Conservation (phyloP, 768 basidiomycete genomes). For the Suillus subluteus region DNA sequence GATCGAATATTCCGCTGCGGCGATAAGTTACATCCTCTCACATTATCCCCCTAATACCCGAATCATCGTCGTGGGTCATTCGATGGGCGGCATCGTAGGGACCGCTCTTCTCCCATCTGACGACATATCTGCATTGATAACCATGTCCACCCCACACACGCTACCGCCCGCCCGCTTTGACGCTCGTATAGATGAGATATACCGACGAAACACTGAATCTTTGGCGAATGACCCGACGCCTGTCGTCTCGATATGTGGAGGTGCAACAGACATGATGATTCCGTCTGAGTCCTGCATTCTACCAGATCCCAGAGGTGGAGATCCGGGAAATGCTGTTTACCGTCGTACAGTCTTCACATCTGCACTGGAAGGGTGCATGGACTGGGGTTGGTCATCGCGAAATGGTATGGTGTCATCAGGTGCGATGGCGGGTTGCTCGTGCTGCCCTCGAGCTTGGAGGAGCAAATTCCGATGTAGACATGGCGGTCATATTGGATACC, state of each 20-base stretch:
- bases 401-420: conserved; percentile 99
- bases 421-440: conserved; percentile 86
- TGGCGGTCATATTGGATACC: conserved; percentile 50
- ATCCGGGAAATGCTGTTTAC: conserved; percentile 33
- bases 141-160: conserved; percentile 94
- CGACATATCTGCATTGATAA: conserved; percentile 78
- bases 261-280: conserved; percentile 89
- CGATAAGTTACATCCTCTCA: conserved; percentile 79
- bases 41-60: conserved; percentile 65
- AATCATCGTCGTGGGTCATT: conserved; percentile 87
- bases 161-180: conserved; percentile 91
- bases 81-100: conserved; percentile 96
- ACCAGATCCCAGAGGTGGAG: conserved; percentile 25
- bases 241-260: conserved; percentile 87
- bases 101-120: conserved; percentile 71
- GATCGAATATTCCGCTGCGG: conserved; percentile 69
- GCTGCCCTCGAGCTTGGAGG: conserved; percentile 70
- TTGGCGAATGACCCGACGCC: conserved; percentile 57
- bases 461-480: conserved; percentile 27
- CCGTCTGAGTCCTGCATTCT: conserved; percentile 88
- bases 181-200: conserved; percentile 75
- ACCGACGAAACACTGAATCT: conserved; percentile 45
- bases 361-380: conserved; percentile 88
- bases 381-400: conserved; percentile 94
- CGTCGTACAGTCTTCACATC: conserved; percentile 80